phyloP scores from a whole-genome alignment of 129 eudicot genomes.

The Flaveria trinervia region DNA sequence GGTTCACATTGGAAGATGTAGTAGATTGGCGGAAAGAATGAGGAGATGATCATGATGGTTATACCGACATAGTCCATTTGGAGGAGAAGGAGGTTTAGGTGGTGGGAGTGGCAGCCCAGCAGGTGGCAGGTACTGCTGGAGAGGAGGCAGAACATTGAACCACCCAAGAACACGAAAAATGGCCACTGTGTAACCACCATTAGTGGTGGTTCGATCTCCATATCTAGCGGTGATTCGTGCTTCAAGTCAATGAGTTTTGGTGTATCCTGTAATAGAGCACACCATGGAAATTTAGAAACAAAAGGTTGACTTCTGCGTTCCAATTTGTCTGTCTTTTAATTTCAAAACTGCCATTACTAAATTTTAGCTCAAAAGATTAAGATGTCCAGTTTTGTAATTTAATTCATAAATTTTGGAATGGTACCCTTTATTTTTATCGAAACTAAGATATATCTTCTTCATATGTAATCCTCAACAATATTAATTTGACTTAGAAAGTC shows the following conservation, averaged over 20 bases:
- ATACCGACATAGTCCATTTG: constrained; percentile 76
- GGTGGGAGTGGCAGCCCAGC: constrained; percentile 76
- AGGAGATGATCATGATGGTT: constrained; percentile 77
- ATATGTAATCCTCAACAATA: neutral
- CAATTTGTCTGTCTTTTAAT: neutral
- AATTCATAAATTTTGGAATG: neutral
- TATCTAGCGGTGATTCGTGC: constrained; percentile 14
- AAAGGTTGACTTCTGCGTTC: neutral
- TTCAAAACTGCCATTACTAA: neutral
- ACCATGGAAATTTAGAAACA: neutral
- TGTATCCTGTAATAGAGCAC: neutral
- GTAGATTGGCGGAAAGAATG: constrained; percentile 59
- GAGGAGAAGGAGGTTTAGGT: constrained; percentile 52
- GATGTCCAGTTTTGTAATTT: neutral
- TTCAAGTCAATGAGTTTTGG: constrained; percentile 17
- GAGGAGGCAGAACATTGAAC: constrained; percentile 91
- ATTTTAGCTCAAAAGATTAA: neutral
- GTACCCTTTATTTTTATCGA: neutral
- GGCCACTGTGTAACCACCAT: constrained; percentile 59
- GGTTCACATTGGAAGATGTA: constrained; percentile 60
- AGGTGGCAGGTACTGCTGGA: constrained; percentile 86
- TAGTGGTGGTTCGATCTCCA: constrained; percentile 15
- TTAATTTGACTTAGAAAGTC: constrained; percentile 5
- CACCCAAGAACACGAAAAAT: constrained; percentile 63
- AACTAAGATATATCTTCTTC: neutral